Base-by-base conservation (phyloP, 225 moss, liverwort and hornwort genomes). In the Lunularia cruciata region DNA sequence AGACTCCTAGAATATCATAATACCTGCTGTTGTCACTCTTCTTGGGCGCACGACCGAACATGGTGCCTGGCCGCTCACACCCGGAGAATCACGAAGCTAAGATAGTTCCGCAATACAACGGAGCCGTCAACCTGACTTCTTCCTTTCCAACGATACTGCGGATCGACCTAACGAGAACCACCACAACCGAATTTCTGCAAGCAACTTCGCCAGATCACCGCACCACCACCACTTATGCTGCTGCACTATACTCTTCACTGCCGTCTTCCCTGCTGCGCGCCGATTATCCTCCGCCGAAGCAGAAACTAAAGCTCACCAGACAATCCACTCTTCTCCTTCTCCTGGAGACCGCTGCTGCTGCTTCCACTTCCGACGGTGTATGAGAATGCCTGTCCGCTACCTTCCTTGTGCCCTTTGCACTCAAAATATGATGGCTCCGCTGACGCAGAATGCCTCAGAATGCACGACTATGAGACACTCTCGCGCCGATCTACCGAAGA, bases 11-110 rank as follows among this genome's bases (percentile, higher is more conserved):
- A 25, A 86, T 71, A 23, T 96, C 90, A 42, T 96, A 96, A 59
- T 92, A 96, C 73, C 86, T 86, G 23, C 88, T 51, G 83, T 83
- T 96, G 46, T 96, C 90, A 58, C 95, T 92, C 79, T 90, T 92
- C 95, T 90, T 96, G 20, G 86, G 77, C 73, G 73, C 75, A 67
- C 92, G 89, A 60, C 87, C 87, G 49, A 92, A 92, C 92, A 92
- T 92, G 49, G 12, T 79, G 72, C 12, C 60, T 57, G 53, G 49
- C 57, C 51, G 51, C 34, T 57, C 3, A 47, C 37, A 68, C 60
- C 66, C 15, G 28, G 20, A 15, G 0, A 4, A 38, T 65, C 46
- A 47, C 3, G 40, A 47, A 9, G 25, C 61, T 22, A 38, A 22
- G 23, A 8, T 13, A 22, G 20, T 38, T 38, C 22, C 36, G 40